Percentiles rank a stretch among this genome's conserved stretches.
phyloP scores from a whole-genome alignment of 2,329 filamentous ascomycete species.

The Canariomyces notabilis region DNA sequence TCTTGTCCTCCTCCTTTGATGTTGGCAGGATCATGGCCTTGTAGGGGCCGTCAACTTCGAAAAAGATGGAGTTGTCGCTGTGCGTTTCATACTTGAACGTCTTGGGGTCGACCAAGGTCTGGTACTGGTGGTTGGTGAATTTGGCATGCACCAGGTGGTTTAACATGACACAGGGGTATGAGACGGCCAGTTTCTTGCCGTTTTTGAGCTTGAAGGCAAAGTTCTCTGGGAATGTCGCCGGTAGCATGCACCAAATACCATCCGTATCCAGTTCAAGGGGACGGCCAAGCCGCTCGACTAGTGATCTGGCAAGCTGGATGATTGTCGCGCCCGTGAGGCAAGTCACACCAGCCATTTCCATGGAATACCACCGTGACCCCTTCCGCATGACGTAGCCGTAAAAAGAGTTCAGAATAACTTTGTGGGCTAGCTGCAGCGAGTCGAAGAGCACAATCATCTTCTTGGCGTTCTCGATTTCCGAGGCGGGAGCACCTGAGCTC shows the following conservation, averaged over 20 bases:
- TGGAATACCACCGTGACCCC: conserved; percentile 96
- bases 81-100: conserved; percentile 92
- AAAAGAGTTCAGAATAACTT: conserved; percentile 98
- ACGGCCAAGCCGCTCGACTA: conserved; percentile 88
- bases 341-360: conserved; percentile 99
- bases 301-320: conserved; percentile 89
- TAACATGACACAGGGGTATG: conserved; percentile 98
- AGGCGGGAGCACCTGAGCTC: conserved; percentile 66
- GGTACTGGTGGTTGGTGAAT: conserved; percentile 97
- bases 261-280: conserved; percentile 95
- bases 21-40: conserved; percentile 95
- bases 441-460: conserved; percentile 98
- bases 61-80: conserved; percentile 99
- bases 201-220: conserved; percentile 91
- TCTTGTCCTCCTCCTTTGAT: conserved; percentile 98
- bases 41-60: conserved; percentile 97
- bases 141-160: conserved; percentile 92
- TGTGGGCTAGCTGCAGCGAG: conserved; percentile 93
- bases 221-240: conserved; percentile 93
- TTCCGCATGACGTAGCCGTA: conserved; percentile 99
- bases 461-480: conserved; percentile 87
- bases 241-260: conserved; percentile 99
- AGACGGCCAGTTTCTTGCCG: conserved; percentile 93
- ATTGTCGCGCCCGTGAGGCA: conserved; percentile 94
- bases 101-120: conserved; percentile 73